phyloP scores from a whole-genome alignment of 805 yeast genomes.

The Komagataella ulmi region DNA sequence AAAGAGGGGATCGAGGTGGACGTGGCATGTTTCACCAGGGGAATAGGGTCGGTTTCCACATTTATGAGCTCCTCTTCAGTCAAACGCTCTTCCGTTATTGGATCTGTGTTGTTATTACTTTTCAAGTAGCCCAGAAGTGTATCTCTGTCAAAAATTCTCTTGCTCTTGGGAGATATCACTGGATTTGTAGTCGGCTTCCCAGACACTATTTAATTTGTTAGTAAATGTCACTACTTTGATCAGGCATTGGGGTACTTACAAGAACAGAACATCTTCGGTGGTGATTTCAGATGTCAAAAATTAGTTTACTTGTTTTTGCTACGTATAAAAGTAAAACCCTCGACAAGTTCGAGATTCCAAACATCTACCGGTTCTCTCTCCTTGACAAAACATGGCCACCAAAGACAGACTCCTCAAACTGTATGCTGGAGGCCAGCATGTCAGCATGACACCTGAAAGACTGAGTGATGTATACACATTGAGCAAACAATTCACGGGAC shows the following conservation, averaged over 20 bases:
- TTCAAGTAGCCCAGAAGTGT: slow-evolving; percentile 49
- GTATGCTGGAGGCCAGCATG: slow-evolving; percentile 36
- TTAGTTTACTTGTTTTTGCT: neutral
- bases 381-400: neutral
- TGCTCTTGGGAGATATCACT: slow-evolving; percentile 63
- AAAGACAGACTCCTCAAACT: slow-evolving; percentile 33
- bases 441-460: slow-evolving; percentile 32
- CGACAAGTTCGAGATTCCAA: neutral
- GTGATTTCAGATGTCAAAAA: neutral
- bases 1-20: slow-evolving; percentile 67
- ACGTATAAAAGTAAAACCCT: neutral
- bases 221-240: neutral
- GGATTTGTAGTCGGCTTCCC: slow-evolving; percentile 63
- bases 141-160: slow-evolving; percentile 53
- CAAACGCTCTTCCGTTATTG: slow-evolving; percentile 55
- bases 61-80: slow-evolving; percentile 42
- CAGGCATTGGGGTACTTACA: neutral
- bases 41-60: slow-evolving; percentile 18
- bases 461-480: slow-evolving; percentile 21
- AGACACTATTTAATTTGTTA: slow-evolving; percentile 20
- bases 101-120: slow-evolving; percentile 54
- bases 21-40: slow-evolving; percentile 24
- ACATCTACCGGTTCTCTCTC: neutral
- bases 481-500: slow-evolving; percentile 22
- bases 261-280: slow-evolving; percentile 13